Percentiles rank a stretch among this genome's conserved stretches.
These are phyloP conservation scores for Fallopia convolvulus DNA, from an alignment of 148 eudicot genomes.

Conservation along the genomic window DNA sequence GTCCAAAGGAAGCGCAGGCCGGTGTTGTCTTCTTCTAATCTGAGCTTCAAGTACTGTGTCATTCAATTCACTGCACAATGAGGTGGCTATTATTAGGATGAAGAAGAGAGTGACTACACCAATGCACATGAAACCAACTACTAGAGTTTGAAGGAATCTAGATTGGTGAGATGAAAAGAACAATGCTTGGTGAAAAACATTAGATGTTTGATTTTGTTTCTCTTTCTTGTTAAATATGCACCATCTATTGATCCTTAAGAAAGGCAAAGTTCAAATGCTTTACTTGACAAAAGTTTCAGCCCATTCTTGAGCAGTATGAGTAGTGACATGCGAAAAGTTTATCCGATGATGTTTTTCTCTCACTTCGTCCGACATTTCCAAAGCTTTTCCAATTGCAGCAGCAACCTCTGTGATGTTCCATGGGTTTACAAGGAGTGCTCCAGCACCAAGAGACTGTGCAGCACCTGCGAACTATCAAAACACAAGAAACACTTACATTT, in stretches of 20 bases:
- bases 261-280: not conserved
- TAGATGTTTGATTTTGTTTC: not conserved
- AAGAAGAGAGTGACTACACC: not conserved
- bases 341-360: constrained; percentile 79
- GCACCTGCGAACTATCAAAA: constrained; percentile 86
- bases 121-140: not conserved
- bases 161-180: not conserved
- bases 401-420: constrained; percentile 99
- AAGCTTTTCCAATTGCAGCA: constrained; percentile 71
- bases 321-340: constrained; percentile 74
- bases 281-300: constrained; percentile 99
- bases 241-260: constrained; percentile 3
- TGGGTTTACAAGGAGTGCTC: constrained; percentile 92
- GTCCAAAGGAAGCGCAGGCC: constrained; percentile 63
- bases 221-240: not conserved
- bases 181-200: not conserved
- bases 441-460: constrained; percentile 97
- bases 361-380: constrained; percentile 87
- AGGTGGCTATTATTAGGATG: not conserved
- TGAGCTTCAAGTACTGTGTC: constrained; percentile 98
- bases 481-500: not conserved
- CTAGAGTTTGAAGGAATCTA: not conserved
- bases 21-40: constrained; percentile 77
- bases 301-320: constrained; percentile 97
- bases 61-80: constrained; percentile 70